Evolutionary conservation across 371 early-diverging fungal species (phyloP).

Genomic region (Circinella minor): DNA sequence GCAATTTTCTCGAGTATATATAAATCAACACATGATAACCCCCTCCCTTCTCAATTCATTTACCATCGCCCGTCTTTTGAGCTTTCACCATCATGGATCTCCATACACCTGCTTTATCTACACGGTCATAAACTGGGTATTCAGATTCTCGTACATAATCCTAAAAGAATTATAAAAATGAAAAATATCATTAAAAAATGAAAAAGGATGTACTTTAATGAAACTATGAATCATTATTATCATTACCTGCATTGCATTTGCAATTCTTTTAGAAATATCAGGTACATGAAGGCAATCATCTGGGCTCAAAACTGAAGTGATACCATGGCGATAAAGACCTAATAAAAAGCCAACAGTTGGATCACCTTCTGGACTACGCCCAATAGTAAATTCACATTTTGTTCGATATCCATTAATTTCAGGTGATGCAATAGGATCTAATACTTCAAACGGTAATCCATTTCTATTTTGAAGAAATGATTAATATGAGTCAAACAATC

Average conservation of each 20-base stretch:
- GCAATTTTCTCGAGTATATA: not conserved
- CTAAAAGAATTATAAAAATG: slow-evolving; percentile 16
- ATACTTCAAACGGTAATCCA: slow-evolving; percentile 34
- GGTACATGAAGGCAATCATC: slow-evolving; percentile 58
- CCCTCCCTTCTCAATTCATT: not conserved
- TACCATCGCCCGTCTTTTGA: slow-evolving; percentile 42
- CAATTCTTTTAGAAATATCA: slow-evolving; percentile 58
- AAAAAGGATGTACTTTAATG: too few relatives aligned
- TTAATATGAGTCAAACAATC: not conserved
- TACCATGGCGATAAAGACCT: slow-evolving; percentile 69
- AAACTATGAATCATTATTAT: too few relatives aligned
- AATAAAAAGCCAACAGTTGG: slow-evolving; percentile 74
- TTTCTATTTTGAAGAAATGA: not conserved
- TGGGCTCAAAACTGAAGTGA: slow-evolving; percentile 57
- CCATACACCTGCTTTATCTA: slow-evolving; percentile 70
- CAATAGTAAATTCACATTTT: slow-evolving; percentile 86
- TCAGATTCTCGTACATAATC: slow-evolving; percentile 50
- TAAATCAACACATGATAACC: not conserved
- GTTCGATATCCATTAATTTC: slow-evolving; percentile 69
- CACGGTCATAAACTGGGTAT: slow-evolving; percentile 64
- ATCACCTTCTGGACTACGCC: slow-evolving; percentile 61
- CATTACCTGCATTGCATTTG: slow-evolving; percentile 48
- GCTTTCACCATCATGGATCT: slow-evolving; percentile 69
- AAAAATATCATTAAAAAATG: too few relatives aligned
- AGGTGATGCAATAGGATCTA: slow-evolving; percentile 70